These are phyloP conservation scores for Rhododendron kiyosumense DNA, from an alignment of 148 eudicot genomes.

Conservation along the genomic window DNA sequence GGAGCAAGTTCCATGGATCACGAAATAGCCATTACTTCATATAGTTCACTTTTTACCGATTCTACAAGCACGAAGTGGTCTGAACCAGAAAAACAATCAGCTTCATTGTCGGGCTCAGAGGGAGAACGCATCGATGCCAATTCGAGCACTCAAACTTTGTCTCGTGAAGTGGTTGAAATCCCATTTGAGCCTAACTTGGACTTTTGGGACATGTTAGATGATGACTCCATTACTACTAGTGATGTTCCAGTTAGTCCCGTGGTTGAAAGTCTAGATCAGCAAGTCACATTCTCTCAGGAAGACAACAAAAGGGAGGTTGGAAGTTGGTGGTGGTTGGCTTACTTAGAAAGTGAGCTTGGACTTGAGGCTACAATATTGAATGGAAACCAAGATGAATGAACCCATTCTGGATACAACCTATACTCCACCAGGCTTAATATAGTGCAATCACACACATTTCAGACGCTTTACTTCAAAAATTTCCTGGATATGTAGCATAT, in stretches of 20 bases:
- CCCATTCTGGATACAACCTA: neutral
- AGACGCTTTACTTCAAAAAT: neutral
- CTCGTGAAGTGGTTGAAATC: conserved; percentile 26
- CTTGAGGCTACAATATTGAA: neutral
- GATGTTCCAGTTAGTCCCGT: neutral
- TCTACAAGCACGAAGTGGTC: neutral
- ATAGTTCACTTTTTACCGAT: neutral
- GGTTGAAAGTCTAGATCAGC: neutral
- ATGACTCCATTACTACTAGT: neutral
- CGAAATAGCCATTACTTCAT: neutral
- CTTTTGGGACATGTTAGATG: conserved; percentile 39
- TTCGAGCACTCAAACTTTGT: neutral
- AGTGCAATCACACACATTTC: neutral
- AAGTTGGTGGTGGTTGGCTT: conserved; percentile 3
- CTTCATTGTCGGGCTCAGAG: neutral
- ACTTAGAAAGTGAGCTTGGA: conserved; percentile 1
- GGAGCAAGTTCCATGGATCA: conserved; percentile 7
- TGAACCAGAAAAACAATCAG: neutral
- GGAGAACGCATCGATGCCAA: neutral
- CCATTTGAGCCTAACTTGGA: conserved; percentile 43
- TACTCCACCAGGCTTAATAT: neutral
- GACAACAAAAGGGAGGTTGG: neutral
- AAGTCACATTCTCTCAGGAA: neutral
- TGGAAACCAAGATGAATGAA: neutral
- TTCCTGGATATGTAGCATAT: neutral